A percentile compares a stretch with the other conserved stretches of the same genome.
Evolutionary conservation across 1,139 yeast genomes (phyloP).

Genomic region (Yamadazyma kanchanaburiensis): DNA sequence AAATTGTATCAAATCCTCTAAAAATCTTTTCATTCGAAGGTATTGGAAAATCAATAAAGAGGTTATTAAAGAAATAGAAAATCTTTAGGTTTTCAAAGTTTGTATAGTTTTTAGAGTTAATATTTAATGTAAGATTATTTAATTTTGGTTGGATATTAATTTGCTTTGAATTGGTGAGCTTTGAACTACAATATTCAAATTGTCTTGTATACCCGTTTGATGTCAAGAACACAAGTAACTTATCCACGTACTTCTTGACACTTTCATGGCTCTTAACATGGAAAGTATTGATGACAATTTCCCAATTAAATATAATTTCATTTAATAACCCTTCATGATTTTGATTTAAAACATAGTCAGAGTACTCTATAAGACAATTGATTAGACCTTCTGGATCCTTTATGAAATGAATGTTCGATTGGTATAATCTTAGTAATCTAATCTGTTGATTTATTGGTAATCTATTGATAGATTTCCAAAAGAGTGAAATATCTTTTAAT

Average conservation of each 20-base stretch:
- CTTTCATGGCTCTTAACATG: constrained; percentile 7
- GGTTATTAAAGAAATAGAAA: constrained; percentile 27
- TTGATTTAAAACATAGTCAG: constrained; percentile 8
- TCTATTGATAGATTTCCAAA: constrained; percentile 12
- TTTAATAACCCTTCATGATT: constrained; percentile 13
- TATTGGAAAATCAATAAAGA: constrained; percentile 25
- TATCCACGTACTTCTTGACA: constrained; percentile 10
- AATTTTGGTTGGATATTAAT: constrained; percentile 8
- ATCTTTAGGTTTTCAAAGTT: constrained; percentile 20
- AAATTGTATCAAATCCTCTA: constrained; percentile 12
- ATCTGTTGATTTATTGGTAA: constrained; percentile 13
- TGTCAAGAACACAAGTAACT: constrained; percentile 8
- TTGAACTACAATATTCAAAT: constrained; percentile 13
- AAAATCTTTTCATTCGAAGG: constrained; percentile 14
- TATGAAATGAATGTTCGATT: constrained; percentile 6
- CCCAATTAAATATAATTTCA: constrained; percentile 14
- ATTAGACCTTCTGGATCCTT: constrained; percentile 9
- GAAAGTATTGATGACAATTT: constrained; percentile 8
- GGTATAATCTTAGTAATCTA: constrained; percentile 10
- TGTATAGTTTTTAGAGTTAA: constrained; percentile 11
- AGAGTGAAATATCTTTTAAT: constrained; percentile 6
- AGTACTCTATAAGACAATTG: constrained; percentile 7
- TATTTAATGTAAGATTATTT: constrained; percentile 10
- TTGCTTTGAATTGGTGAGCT: constrained; percentile 7
- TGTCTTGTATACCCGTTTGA: constrained; percentile 12